Base-by-base conservation (phyloP, 2,329 filamentous ascomycete genomes). In the Cadophora sp. region DNA sequence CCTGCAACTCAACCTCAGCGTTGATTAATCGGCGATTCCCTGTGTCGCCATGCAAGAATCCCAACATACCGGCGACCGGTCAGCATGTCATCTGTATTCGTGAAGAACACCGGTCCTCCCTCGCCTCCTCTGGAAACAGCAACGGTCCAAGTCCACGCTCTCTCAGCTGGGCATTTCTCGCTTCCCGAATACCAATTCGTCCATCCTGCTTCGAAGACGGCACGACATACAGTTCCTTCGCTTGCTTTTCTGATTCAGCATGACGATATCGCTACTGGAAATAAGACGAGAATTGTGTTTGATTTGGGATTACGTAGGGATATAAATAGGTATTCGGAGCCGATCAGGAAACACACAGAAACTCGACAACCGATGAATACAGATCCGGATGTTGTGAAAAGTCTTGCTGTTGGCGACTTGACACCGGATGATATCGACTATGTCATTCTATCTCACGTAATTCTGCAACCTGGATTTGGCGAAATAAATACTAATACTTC, bases 161-260 rank as follows among this genome's bases (percentile, higher is more conserved):
- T 81, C 16, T 76, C 79, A 19, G 80, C 74, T 9, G 80, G 80
- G n/a, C 76, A 82, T 51, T 75, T 85, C 34, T 85, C 83, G 19
- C 78, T 86, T 4, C 83, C 83, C 0, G 81, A 85, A 62, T 73
- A 73, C 14, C 75, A 82, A 31, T 85, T 85, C 72, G 79, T 85
- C 12, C 79, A 81, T n/a, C 79, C 81, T 8, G 81, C 82, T 3
- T 79, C 81, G 56, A 79, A 80, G 5, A 76, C 79, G 6, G 81
- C 81, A 27, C 78, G 46, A 34, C 78, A 78, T 4, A 85, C 82
- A 2, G 85, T 87, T 0, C 85, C 85, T 0, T 86, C 84, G 0
- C 77, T 87, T 3, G 81, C 81, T 0, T 88, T 87, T 72, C 79
- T 88, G 2, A 80, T 87, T 46, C 80, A 79, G 31, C 85, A 87